phyloP scores from a whole-genome alignment of 1,284 basidiomycete species.

The Tylopilus sp. region DNA sequence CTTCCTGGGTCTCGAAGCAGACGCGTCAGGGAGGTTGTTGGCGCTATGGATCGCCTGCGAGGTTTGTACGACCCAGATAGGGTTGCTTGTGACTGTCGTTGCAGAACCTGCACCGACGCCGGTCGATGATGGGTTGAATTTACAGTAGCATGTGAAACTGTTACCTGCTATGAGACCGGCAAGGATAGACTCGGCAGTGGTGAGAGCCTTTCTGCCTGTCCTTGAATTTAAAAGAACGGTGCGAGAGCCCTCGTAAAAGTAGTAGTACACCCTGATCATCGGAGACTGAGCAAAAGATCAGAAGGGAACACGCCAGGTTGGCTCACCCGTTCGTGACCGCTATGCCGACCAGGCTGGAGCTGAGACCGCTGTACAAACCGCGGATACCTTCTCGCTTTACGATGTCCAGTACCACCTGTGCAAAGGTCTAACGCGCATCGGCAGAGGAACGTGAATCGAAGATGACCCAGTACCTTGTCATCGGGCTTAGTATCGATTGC shows the following conservation, averaged over 20 bases:
- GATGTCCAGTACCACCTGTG: constrained; percentile 66
- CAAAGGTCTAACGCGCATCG: constrained; percentile 43
- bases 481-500: constrained; percentile 86
- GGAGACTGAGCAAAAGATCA: not conserved
- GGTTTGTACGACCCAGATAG: constrained; percentile 95
- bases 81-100: constrained; percentile 89
- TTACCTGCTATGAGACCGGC: constrained; percentile 84
- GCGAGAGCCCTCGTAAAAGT: constrained; percentile 74
- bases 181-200: constrained; percentile 85
- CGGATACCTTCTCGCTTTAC: constrained; percentile 81
- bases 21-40: constrained; percentile 33
- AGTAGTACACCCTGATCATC: constrained; percentile 68
- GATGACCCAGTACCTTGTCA: constrained; percentile 50
- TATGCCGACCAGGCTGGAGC: constrained; percentile 86
- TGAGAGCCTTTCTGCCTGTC: constrained; percentile 63
- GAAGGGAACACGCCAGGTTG: constrained; percentile 11
- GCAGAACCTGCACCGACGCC: constrained; percentile 61
- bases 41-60: constrained; percentile 77
- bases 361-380: constrained; percentile 87
- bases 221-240: constrained; percentile 56
- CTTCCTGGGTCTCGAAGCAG: constrained; percentile 40
- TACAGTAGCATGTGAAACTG: not conserved
- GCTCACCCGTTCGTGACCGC: constrained; percentile 86
- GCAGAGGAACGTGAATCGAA: not conserved
- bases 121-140: not conserved